A percentile compares a stretch with the other conserved stretches of the same genome.
Conservation (phyloP, 129 eudicot genomes). For the Lactuca saligna region DNA sequence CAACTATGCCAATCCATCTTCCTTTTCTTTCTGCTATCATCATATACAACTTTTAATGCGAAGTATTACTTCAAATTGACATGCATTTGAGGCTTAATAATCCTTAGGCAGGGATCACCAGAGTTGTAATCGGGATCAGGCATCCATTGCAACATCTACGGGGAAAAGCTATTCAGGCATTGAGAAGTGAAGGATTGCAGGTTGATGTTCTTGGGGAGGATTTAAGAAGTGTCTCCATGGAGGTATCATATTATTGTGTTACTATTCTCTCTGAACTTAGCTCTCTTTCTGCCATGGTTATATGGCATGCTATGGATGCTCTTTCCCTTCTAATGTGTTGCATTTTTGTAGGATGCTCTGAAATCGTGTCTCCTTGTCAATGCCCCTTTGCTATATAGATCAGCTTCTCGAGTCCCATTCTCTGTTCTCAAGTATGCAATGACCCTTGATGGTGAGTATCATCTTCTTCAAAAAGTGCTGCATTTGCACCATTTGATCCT, state of each 20-base stretch:
- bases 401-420: constrained; percentile 79
- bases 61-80: constrained; percentile 14
- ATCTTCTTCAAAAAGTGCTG: not conserved
- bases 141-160: constrained; percentile 90
- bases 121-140: constrained; percentile 87
- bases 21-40: not conserved
- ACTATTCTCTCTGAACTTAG: not conserved
- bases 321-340: not conserved
- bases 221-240: constrained; percentile 56
- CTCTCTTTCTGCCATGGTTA: constrained; percentile 14
- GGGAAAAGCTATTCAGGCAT: constrained; percentile 65
- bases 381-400: constrained; percentile 94
- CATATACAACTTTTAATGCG: not conserved
- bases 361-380: constrained; percentile 89
- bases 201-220: constrained; percentile 96
- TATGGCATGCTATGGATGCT: not conserved
- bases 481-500: constrained; percentile 2
- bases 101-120: constrained; percentile 75
- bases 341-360: constrained; percentile 64
- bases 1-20: not conserved
- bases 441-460: constrained; percentile 97
- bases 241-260: constrained; percentile 49
- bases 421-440: constrained; percentile 95
- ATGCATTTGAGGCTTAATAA: constrained; percentile 30
- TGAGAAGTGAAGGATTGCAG: constrained; percentile 70